phyloP scores from a whole-genome alignment of 208 protist species.

The Acanthamoeba healyi region DNA sequence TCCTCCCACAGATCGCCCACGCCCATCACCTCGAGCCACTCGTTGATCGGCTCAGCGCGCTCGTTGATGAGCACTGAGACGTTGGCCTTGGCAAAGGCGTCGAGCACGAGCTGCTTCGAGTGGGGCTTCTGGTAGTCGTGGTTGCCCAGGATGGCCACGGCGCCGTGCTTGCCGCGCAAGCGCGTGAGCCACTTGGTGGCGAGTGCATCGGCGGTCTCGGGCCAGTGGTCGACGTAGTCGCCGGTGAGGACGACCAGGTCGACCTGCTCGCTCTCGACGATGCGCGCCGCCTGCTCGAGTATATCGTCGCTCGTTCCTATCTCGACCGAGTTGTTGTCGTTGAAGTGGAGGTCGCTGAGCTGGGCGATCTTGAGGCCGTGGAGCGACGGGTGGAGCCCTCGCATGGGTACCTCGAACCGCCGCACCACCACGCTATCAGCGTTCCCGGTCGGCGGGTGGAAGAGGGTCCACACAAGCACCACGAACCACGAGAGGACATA shows the following conservation, averaged over 20 bases:
- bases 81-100: constrained; percentile 24
- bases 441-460: too few relatives aligned
- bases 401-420: not conserved
- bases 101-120: constrained; percentile 23
- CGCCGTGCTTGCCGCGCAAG: constrained; percentile 15
- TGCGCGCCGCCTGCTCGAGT: not conserved
- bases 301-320: constrained; percentile 13
- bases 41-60: constrained; percentile 67
- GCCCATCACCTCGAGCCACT: constrained; percentile 68
- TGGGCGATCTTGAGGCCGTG: constrained; percentile 64
- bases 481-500: too few relatives aligned
- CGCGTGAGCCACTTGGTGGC: not conserved
- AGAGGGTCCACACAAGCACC: too few relatives aligned
- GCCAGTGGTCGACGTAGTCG: constrained; percentile 71
- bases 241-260: constrained; percentile 70
- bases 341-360: constrained; percentile 53
- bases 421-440: too few relatives aligned
- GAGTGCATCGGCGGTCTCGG: not conserved
- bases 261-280: constrained; percentile 21
- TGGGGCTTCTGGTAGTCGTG: constrained; percentile 69
- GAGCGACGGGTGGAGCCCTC: not conserved
- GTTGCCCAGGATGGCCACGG: constrained; percentile 69
- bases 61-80: not conserved
- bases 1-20: constrained; percentile 54
- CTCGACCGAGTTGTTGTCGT: constrained; percentile 30